Base-by-base conservation (phyloP, 805 yeast species). In the Yarrowia hollandica region DNA sequence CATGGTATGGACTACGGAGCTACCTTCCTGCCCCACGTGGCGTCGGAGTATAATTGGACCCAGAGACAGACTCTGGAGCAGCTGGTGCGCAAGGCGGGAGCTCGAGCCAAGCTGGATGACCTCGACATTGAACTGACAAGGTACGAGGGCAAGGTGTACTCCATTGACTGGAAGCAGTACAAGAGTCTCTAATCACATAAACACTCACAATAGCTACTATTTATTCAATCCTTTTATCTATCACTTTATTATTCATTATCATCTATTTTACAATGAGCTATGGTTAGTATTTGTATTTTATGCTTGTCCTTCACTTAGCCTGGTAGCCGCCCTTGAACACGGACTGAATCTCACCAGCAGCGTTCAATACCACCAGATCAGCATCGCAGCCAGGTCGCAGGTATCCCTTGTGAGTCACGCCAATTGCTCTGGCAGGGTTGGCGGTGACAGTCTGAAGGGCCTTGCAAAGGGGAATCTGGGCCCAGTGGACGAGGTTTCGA, bases 21-120 rank as follows among this genome's bases (percentile, higher is more conserved):
- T 0, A 94, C 98, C 0, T 94, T 90, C 65, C 72, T 94, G 37
- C 99, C 99, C 0, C 87, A 84, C 38, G 98, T 94, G 1, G 96
- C 97, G 19, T 77, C 74, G 4, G 98, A 92, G 64, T 96, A 91
- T 65, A 83, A 81, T 1, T 90, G 97, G 96, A 79, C 79, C 64
- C 80, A 86, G 65, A 72, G 74, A 15, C 84, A 87, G 21, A 92
- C 98, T 0, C 71, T 92, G 60, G 75, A 75, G 61, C 79, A 88
- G 64, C 76, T 95, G 34, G 81, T 92, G 2, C 73, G 77, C 19
- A 94, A 94, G 69, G 90, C 96, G 11, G 76, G 72, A 12, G 34
- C 26, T 6, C 16, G 58, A 14, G 35, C 58, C 9, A 26, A 35
- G 18, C 15, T 52, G 10, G 44, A 37, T 7, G 44, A 52, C n/a